Evolutionary conservation across 176 grass and related monocot genomes (phyloP).

Genomic region (Musa schizocarpa): DNA sequence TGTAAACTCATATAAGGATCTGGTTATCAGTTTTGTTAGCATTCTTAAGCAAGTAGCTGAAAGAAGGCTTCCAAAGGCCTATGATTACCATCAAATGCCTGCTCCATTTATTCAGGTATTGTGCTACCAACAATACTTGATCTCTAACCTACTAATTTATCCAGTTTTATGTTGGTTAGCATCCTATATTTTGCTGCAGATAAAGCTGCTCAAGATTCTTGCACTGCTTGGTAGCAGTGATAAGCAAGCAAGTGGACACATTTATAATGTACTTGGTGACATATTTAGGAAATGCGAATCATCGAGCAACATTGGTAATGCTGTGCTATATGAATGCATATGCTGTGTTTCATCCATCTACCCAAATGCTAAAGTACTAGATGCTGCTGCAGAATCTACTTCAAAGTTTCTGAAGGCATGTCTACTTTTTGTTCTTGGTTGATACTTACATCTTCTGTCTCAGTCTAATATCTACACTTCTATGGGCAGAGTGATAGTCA

Average conservation of each 20-base stretch:
- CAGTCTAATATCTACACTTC: not conserved
- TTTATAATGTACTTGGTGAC: slow-evolving; percentile 77
- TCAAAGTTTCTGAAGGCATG: slow-evolving; percentile 97
- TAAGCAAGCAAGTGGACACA: slow-evolving; percentile 85
- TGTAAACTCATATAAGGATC: slow-evolving; percentile 83
- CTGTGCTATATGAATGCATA: slow-evolving; percentile 90
- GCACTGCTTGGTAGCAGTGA: slow-evolving; percentile 84
- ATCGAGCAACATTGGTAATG: slow-evolving; percentile 96
- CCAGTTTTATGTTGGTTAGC: not conserved
- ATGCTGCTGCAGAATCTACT: slow-evolving; percentile 87
- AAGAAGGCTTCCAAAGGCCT: slow-evolving; percentile 88
- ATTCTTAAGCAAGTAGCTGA: slow-evolving; percentile 99
- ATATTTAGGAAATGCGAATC: slow-evolving; percentile 93
- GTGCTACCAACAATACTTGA: not conserved
- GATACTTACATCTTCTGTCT: slow-evolving; percentile 11
- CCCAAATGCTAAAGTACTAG: slow-evolving; percentile 80
- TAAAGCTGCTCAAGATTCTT: slow-evolving; percentile 96
- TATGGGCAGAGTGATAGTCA: slow-evolving; percentile 83
- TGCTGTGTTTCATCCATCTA: slow-evolving; percentile 98
- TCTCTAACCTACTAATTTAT: not conserved
- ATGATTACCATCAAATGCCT: slow-evolving; percentile 98
- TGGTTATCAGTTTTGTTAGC: slow-evolving; percentile 89
- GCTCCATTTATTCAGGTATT: slow-evolving; percentile 96
- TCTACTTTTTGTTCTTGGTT: slow-evolving; percentile 5
- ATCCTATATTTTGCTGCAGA: slow-evolving; percentile 37